phyloP scores from a whole-genome alignment of 1,284 basidiomycete genomes.

The Ustilago loliicola region DNA sequence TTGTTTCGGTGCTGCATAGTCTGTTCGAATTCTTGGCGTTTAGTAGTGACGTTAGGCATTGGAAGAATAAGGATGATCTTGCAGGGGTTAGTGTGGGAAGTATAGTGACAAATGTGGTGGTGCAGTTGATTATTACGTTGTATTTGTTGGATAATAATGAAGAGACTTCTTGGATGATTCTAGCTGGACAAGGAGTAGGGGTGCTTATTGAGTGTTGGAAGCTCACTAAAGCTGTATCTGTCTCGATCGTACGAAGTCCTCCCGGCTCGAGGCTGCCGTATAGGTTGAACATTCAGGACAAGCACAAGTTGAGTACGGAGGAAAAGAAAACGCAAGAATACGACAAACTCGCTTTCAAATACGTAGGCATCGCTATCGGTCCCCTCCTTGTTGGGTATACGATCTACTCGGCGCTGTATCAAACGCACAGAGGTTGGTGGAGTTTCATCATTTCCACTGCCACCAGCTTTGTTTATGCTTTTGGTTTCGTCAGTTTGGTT shows the following conservation, averaged over 20 bases:
- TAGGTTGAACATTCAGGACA: constrained; percentile 84
- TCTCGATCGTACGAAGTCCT: constrained; percentile 76
- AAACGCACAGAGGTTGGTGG: constrained; percentile 91
- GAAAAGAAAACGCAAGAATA: constrained; percentile 97
- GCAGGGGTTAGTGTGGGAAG: constrained; percentile 75
- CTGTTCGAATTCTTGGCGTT: constrained; percentile 74
- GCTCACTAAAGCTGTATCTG: constrained; percentile 81
- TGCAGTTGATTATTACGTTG: constrained; percentile 83
- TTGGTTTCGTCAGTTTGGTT: constrained; percentile 85
- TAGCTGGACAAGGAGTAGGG: constrained; percentile 82
- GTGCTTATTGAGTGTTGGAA: constrained; percentile 96
- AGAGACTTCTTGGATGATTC: constrained; percentile 94
- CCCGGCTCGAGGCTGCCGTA: constrained; percentile 82
- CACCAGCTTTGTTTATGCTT: constrained; percentile 92
- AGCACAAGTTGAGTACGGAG: constrained; percentile 91
- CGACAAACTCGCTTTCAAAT: constrained; percentile 88
- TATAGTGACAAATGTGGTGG: constrained; percentile 90
- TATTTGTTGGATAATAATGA: constrained; percentile 95
- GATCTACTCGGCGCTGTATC: constrained; percentile 78
- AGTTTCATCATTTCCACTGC: constrained; percentile 86
- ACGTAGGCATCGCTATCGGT: constrained; percentile 87
- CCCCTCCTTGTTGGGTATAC: constrained; percentile 88
- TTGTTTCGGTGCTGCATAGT: constrained; percentile 88
- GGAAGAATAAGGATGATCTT: constrained; percentile 85
- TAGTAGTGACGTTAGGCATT: constrained; percentile 87